Evolutionary conservation across 2,329 filamentous ascomycete genomes (phyloP).

Genomic region (Colletotrichum nymphaeae): DNA sequence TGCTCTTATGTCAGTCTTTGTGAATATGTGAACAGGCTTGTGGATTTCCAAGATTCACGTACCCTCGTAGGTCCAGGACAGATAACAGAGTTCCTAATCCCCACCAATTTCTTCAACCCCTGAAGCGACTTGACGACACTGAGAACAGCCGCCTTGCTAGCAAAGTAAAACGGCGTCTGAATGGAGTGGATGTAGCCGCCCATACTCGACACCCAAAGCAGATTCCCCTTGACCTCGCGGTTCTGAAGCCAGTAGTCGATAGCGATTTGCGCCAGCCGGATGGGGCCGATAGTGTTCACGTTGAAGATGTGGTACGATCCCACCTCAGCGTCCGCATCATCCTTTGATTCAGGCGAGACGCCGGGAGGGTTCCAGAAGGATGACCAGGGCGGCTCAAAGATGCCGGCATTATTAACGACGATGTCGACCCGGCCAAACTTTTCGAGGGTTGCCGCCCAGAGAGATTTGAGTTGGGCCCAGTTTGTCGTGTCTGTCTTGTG

Average conservation of each 20-base stretch:
- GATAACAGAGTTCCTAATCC: neutral
- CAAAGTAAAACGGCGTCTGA: conserved; percentile 44
- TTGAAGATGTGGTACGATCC: conserved; percentile 41
- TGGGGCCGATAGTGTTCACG: conserved; percentile 42
- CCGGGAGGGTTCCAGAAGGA: conserved; percentile 44
- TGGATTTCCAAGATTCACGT: neutral
- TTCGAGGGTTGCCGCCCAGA: conserved; percentile 38
- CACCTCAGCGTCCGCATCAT: conserved; percentile 35
- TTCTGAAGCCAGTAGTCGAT: conserved; percentile 45
- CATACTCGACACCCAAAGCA: conserved; percentile 43
- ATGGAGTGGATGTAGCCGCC: conserved; percentile 43
- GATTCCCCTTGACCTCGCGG: conserved; percentile 48
- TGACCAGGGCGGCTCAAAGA: conserved; percentile 42
- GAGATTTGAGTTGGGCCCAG: conserved; percentile 39
- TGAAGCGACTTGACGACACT: conserved; percentile 5
- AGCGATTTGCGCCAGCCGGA: conserved; percentile 42
- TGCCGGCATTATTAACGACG: conserved; percentile 36
- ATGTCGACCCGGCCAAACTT: conserved; percentile 36
- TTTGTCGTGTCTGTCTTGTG: conserved; percentile 42
- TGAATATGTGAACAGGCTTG: neutral
- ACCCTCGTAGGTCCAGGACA: neutral
- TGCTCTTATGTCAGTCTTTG: neutral
- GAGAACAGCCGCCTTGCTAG: conserved; percentile 42
- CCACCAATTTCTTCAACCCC: neutral
- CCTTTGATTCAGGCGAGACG: conserved; percentile 36